phyloP scores from a whole-genome alignment of 306 rosid genomes.

The Alnus rubra region DNA sequence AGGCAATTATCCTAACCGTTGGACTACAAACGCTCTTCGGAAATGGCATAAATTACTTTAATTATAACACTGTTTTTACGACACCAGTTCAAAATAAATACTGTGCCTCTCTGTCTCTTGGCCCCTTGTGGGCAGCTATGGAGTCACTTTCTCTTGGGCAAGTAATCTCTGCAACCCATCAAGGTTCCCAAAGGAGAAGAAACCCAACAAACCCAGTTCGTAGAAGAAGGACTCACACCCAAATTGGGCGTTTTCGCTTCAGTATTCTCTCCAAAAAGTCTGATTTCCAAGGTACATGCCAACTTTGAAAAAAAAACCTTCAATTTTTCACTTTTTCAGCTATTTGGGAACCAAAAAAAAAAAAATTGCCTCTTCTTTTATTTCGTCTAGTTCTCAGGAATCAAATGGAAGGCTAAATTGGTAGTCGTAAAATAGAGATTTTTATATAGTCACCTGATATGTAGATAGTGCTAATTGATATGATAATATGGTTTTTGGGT shows the following conservation, averaged over 20 bases:
- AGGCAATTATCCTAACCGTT: constrained; percentile 92
- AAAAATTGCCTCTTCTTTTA: not conserved
- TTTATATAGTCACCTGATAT: not conserved
- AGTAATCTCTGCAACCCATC: constrained; percentile 31
- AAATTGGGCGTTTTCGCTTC: constrained; percentile 20
- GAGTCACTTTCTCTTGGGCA: constrained; percentile 43
- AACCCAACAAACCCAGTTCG: constrained; percentile 17
- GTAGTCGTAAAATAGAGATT: not conserved
- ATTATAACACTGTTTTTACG: no score
- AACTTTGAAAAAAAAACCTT: not conserved
- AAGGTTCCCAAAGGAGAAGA: constrained; percentile 17
- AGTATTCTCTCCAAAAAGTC: constrained; percentile 40
- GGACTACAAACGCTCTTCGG: constrained; percentile 69
- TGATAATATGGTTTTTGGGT: not conserved
- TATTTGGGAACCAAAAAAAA: no score
- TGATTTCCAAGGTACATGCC: constrained; percentile 53
- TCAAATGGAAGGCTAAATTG: no score
- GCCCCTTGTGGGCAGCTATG: constrained; percentile 31
- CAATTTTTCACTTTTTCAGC: not conserved
- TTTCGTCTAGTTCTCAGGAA: not conserved
- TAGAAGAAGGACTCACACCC: constrained; percentile 22
- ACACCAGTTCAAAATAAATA: no score
- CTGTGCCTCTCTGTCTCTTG: not conserved
- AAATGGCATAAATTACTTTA: no score
- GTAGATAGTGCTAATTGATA: no score